A percentile compares a stretch with the other conserved stretches of the same genome.
Evolutionary conservation across 2,329 filamentous ascomycete genomes (phyloP).

Genomic region (Orbilia javanica): DNA sequence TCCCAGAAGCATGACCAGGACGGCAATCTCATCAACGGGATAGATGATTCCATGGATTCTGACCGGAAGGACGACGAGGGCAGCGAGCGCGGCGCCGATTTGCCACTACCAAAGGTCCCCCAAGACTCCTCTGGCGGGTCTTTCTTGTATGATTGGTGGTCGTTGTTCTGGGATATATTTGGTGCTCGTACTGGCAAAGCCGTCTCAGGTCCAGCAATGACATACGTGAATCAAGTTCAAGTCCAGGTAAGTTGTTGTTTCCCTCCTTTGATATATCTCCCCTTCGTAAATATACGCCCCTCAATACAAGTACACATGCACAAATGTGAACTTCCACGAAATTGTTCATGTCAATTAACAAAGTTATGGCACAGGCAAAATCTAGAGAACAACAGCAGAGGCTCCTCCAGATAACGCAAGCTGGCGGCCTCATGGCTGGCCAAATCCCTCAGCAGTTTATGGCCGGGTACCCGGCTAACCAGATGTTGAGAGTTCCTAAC

Average conservation of each 20-base stretch:
- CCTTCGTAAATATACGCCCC: background rate
- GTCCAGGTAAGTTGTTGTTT: conserved; percentile 76
- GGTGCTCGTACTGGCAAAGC: conserved; percentile 80
- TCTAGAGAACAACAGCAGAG: conserved; percentile 81
- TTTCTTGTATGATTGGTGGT: conserved; percentile 98
- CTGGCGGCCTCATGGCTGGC: conserved; percentile 60
- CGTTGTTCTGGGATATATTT: conserved; percentile 96
- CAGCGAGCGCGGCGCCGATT: conserved; percentile 74
- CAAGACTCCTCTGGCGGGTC: conserved; percentile 77
- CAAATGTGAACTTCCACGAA: background rate
- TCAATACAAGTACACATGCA: background rate
- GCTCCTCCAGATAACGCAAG: conserved; percentile 74
- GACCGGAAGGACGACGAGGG: conserved; percentile 73
- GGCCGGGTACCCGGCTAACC: conserved; percentile 59
- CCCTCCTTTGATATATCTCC: conserved; percentile 35
- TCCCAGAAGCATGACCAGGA: conserved; percentile 65
- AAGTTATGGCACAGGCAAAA: conserved; percentile 67
- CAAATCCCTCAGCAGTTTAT: conserved; percentile 60
- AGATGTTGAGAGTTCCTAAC: conserved; percentile 61
- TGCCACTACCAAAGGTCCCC: conserved; percentile 80
- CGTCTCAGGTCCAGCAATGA: conserved; percentile 71
- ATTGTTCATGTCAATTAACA: conserved; percentile 61
- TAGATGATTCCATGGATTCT: conserved; percentile 82
- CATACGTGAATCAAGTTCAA: conserved; percentile 85
- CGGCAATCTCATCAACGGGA: conserved; percentile 76